Evolutionary conservation across 2,329 filamentous ascomycete species (phyloP), one percentile per base, ranked within the genome.

Genomic region (Colletotrichum chrysophilum): DNA sequence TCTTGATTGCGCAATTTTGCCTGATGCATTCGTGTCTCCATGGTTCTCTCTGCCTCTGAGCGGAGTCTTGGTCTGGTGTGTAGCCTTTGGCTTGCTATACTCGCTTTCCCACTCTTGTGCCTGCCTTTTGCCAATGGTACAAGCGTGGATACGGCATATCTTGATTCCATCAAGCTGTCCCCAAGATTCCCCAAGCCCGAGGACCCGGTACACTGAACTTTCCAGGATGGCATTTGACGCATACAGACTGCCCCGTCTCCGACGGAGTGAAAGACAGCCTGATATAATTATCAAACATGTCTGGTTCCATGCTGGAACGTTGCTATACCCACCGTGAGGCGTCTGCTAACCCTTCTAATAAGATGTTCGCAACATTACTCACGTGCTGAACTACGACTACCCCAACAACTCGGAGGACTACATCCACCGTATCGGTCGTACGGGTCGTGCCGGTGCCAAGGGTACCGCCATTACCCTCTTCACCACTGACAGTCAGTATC

Each of bases 331-430:
- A 82, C 81, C 82, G 85, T 85, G 83, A 86, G 86, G 89, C 89
- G 88, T 87, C 89, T 91, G 89, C 95, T 98, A 97, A 98, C 94
- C 91, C 92, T 87, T 82, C 82, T 82, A 82, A 84, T 85, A 98
- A 98, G 97, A 99, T 94, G 97, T 99, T 90, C 96, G 96, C 89
- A 98, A 99, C 92, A 99, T 99, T 90, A 98, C 97, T 88, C 97
- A 99, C 90, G 97, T 99, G 88, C 92, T 99, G 89, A 98, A 98
- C 93, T 98, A 98, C 95, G 97, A 98, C 87, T 98, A 98, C 88
- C 96, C 96, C 86, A 98, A 98, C 91, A 98, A 98, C 88, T 93
- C 97, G 83, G 97, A 99, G 89, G 96, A 98, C 84, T 98, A 98
- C 83, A 98, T 98, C 81, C 97, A 98, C 85, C 94, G 97, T 86